A percentile compares a stretch with the other conserved stretches of the same genome.
phyloP scores from a whole-genome alignment of 2,329 filamentous ascomycete genomes.

The Penicillium sp. region DNA sequence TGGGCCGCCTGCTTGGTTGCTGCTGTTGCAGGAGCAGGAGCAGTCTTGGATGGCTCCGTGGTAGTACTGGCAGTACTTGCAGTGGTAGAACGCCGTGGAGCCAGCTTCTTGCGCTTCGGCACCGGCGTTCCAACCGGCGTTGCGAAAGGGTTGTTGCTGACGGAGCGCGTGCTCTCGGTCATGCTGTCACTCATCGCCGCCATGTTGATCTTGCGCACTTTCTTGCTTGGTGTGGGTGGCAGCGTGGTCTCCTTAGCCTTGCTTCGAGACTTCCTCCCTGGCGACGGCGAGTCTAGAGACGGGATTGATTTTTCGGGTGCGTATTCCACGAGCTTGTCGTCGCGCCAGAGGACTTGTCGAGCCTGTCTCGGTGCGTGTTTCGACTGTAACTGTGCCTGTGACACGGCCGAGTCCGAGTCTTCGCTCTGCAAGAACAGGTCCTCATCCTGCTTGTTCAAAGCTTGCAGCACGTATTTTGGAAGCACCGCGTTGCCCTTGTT shows the following conservation, averaged over 20 bases:
- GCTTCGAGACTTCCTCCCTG: constrained; percentile 15
- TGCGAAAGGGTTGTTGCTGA: constrained; percentile 11
- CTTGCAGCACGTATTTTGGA: constrained; percentile 29
- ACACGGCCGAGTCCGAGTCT: not conserved
- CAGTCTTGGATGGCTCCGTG: not conserved
- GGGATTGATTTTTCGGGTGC: constrained; percentile 5
- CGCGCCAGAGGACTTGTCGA: constrained; percentile 38
- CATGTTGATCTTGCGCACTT: constrained; percentile 13
- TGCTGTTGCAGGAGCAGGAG: not conserved
- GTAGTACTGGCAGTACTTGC: not conserved
- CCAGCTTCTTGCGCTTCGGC: constrained; percentile 31
- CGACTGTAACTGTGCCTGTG: too few relatives aligned
- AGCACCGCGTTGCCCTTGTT: constrained; percentile 38
- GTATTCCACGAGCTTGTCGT: constrained; percentile 31
- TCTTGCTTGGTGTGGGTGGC: constrained; percentile 14
- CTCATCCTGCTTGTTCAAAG: constrained; percentile 20
- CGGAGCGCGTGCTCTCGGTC: not conserved
- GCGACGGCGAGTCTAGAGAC: constrained; percentile 4
- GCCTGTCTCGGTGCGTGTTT: constrained; percentile 13
- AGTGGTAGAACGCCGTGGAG: constrained; percentile 22
- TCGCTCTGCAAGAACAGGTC: not conserved
- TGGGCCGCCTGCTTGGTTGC: constrained; percentile 12
- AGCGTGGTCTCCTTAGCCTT: not conserved
- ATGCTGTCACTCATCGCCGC: not conserved
- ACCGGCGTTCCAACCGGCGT: constrained; percentile 22